Conservation (phyloP, 1,139 yeast species). For the Eremothecium coryli region DNA sequence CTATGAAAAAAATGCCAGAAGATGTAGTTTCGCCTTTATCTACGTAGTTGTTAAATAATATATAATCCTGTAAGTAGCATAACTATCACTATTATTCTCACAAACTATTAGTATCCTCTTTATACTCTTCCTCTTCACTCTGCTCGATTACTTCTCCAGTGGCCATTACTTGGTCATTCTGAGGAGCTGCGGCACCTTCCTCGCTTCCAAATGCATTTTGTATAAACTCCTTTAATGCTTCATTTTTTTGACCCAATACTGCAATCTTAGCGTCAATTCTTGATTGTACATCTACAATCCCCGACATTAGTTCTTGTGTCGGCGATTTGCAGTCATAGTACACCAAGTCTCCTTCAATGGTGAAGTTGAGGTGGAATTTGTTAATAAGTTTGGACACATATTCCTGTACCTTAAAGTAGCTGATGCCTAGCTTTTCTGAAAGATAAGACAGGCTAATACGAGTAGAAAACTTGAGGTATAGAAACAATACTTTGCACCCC, state of each 20-base stretch:
- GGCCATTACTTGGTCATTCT: conserved; percentile 1
- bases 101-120: too few species aligned
- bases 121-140: conserved; percentile 2
- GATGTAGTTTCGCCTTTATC: conserved; percentile 40
- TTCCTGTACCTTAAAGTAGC: conserved; percentile 12
- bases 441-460: conserved; percentile 20
- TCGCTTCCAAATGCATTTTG: conserved; percentile 6
- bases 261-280: not conserved
- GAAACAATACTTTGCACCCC: conserved; percentile 24
- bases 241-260: conserved; percentile 4
- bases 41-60: too few species aligned
- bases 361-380: conserved; percentile 17
- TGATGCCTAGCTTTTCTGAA: conserved; percentile 19
- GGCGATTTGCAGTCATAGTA: conserved; percentile 10
- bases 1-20: conserved; percentile 42
- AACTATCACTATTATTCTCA: too few species aligned
- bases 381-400: conserved; percentile 17
- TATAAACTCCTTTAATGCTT: conserved; percentile 4
- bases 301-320: conserved; percentile 2
- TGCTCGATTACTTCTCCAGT: conserved; percentile 3
- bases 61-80: too few species aligned
- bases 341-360: conserved; percentile 17
- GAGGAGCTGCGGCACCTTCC: not conserved
- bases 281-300: not conserved
- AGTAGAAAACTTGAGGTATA: conserved; percentile 23